phyloP scores from a whole-genome alignment of 805 yeast genomes.

The Isabelozyma pseudorhagii region DNA sequence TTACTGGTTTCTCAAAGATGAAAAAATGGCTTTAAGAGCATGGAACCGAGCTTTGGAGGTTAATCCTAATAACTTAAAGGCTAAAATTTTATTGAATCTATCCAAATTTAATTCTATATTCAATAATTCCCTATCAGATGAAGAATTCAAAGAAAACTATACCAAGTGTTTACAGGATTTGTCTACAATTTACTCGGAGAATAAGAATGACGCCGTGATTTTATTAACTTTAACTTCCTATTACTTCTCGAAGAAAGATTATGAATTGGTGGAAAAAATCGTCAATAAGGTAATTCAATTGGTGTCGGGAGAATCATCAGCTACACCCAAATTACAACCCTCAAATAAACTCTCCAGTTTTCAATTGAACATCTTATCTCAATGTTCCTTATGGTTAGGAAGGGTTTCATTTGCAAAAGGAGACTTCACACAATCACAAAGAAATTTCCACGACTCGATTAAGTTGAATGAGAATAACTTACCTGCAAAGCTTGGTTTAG shows the following conservation, averaged over 20 bases:
- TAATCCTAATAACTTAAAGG: slow-evolving; percentile 56
- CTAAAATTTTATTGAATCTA: slow-evolving; percentile 62
- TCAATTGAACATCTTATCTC: slow-evolving; percentile 31
- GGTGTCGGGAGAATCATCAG: slow-evolving; percentile 14
- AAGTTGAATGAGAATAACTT: slow-evolving; percentile 62
- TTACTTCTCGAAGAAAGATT: slow-evolving; percentile 66
- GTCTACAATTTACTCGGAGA: slow-evolving; percentile 33
- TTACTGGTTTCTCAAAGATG: slow-evolving; percentile 83
- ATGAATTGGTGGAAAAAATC: slow-evolving; percentile 53
- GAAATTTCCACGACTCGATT: slow-evolving; percentile 67
- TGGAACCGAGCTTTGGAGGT: slow-evolving; percentile 80
- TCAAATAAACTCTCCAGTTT: slow-evolving; percentile 21
- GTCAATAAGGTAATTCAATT: slow-evolving; percentile 45
- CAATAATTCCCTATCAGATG: slow-evolving; percentile 53
- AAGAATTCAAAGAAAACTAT: slow-evolving; percentile 61
- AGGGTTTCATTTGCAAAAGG: slow-evolving; percentile 61
- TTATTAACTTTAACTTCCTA: slow-evolving; percentile 66
- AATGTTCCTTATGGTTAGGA: slow-evolving; percentile 73
- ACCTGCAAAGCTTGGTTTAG: slow-evolving; percentile 76
- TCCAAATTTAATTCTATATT: slow-evolving; percentile 65
- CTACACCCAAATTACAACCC: slow-evolving; percentile 10
- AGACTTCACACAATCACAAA: slow-evolving; percentile 70
- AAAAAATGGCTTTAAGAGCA: slow-evolving; percentile 69
- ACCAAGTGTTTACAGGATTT: slow-evolving; percentile 52
- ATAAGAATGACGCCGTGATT: slow-evolving; percentile 56